phyloP scores from a whole-genome alignment of 768 basidiomycete genomes.

The Lactifluus rugatus region DNA sequence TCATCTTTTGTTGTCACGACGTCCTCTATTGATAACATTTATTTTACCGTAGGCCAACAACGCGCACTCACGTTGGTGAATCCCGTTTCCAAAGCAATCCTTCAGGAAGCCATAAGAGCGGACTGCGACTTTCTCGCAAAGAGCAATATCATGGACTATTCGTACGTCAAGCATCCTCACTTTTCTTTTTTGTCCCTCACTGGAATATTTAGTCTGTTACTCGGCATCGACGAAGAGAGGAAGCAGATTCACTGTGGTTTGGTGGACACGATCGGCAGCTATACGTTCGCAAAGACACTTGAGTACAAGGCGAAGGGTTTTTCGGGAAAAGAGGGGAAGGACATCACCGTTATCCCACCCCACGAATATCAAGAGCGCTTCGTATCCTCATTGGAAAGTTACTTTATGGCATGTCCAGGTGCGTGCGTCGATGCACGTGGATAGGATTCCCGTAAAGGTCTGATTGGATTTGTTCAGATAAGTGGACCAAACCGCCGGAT shows the following conservation, averaged over 20 bases:
- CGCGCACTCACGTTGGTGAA: conserved; percentile 53
- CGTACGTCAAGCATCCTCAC: conserved; percentile 35
- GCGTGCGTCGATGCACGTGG: conserved; percentile 14
- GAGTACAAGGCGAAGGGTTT: conserved; percentile 80
- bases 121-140: conserved; percentile 67
- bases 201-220: conserved; percentile 43
- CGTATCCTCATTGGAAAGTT: conserved; percentile 57
- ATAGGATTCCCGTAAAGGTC: not conserved
- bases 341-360: conserved; percentile 74
- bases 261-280: conserved; percentile 81
- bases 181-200: not conserved
- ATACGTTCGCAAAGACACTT: conserved; percentile 76
- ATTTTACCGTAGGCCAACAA: conserved; percentile 43
- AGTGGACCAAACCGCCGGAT: conserved; percentile 32
- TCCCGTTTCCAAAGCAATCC: conserved; percentile 63
- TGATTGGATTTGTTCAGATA: conserved; percentile 23
- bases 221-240: conserved; percentile 58
- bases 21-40: not conserved
- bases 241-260: conserved; percentile 69
- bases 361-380: conserved; percentile 73
- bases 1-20: not conserved
- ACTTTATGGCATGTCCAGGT: conserved; percentile 75
- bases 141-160: conserved; percentile 84
- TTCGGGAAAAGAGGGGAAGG: conserved; percentile 44
- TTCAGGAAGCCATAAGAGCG: conserved; percentile 55